Conservation (phyloP, 2,329 filamentous ascomycete species). For the Pseudogymnoascus sp. region DNA sequence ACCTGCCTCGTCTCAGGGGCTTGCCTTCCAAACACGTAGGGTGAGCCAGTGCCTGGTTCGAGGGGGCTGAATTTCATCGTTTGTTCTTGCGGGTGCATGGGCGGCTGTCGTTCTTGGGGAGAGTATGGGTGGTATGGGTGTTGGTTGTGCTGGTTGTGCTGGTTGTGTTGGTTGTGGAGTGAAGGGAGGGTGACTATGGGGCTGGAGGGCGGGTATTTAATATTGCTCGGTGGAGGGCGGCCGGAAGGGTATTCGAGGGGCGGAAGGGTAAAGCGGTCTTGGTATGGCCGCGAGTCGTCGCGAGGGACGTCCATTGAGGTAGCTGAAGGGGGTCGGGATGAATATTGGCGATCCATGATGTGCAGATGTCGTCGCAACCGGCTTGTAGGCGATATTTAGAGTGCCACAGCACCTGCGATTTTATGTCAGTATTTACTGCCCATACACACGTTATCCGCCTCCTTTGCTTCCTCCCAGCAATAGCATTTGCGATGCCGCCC, state of each 20-base stretch:
- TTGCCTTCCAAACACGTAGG: background rate
- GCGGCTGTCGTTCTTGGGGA: background rate
- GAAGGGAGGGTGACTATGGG: background rate
- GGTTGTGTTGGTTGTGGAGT: background rate
- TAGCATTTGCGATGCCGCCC: background rate
- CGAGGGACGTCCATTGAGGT: background rate
- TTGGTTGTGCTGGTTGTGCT: background rate
- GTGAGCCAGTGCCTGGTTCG: background rate
- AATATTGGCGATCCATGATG: slow-evolving; percentile 1
- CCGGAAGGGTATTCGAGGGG: background rate
- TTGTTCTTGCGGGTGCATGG: slow-evolving; percentile 1
- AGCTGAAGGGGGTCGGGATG: background rate
- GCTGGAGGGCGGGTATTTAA: slow-evolving; percentile 5
- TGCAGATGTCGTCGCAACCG: background rate
- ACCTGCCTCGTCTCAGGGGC: background rate
- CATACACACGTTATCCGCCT: background rate
- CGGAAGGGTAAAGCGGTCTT: background rate
- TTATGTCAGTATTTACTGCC: background rate
- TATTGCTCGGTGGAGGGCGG: background rate
- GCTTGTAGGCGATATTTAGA: background rate
- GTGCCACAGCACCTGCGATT: background rate
- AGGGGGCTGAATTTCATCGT: background rate
- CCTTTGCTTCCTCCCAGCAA: background rate
- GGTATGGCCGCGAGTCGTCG: background rate
- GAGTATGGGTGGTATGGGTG: background rate